Base-by-base conservation (phyloP, 139 green algal genomes). In the Chlamydomonas sphaeroides region DNA sequence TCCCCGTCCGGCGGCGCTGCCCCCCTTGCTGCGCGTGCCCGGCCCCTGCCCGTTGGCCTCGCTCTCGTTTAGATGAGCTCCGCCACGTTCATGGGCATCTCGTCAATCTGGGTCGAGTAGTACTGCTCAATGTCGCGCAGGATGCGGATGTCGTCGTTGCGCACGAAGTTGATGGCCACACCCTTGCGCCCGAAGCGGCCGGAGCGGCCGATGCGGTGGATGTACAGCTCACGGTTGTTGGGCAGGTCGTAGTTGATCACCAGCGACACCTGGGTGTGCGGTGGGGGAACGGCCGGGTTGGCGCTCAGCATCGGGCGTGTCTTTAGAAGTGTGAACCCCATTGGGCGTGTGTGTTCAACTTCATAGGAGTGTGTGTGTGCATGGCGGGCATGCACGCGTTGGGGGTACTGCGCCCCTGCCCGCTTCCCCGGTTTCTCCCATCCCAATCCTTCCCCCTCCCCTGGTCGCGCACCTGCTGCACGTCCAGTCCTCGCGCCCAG, bases 221-320 rank as follows among this genome's bases (percentile, higher is more conserved):
- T 98, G 94, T 99, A 99, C 25, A 97, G 89, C 93, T 99, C 97
- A 84, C 97, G 93, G 82, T 94, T 98, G 92, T 97, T 97, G 83
- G 97, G 97, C 72, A 99, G 92, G 90, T 99, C 97, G 75, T 99
- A 99, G 93, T 99, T 99, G 92, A 99, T 99, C 59, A 99, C 97
- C 83, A 99, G 90, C 1, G 96, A 99, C 72, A 99, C 97, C 92
- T 97, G 91, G 17, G 36, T 4, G 53, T 3, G 10, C 51, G 32
- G 32, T 26, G 71, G 51, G 33, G 65, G 32, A 45, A 25, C 14
- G 48, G 48, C 48, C 15, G 30, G 30, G n/a, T n/a, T n/a, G n/a
- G n/a, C n/a, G n/a, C n/a, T n/a, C n/a, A n/a, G n/a, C n/a, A n/a
- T n/a, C n/a, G n/a, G n/a, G n/a, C n/a, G n/a, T n/a, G n/a, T n/a